Base-by-base conservation (phyloP, 371 early-diverging fungal genomes). In the Parasitella parasitica region DNA sequence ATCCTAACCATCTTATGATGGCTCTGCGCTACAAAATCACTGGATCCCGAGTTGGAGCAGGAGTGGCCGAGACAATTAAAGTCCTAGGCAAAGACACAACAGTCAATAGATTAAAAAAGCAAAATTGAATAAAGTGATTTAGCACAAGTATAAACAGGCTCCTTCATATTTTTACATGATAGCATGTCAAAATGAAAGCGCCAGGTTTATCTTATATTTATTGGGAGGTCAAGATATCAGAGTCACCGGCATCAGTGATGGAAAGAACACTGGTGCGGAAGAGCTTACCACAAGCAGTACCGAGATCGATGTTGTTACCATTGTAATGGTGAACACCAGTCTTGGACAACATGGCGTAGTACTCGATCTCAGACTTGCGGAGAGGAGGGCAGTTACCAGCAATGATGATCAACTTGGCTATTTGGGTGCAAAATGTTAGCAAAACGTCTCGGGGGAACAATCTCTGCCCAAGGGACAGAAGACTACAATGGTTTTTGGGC, bases 331-430 rank as follows among this genome's bases (percentile, higher is more conserved):
- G 97, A 70, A 98, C 99, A 86, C 89, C 90, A 77, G 98, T 97
- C 93, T 97, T 97, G 86, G 97, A 94, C 80, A 98, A 89, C 99
- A 98, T 98, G 82, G 99, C 99, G 86, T 97, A 97, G 95, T 98
- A 98, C 88, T 98, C 98, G 75, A 98, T 90, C 91, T 98, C 99
- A 61, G 95, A 94, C 90, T 97, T 97, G 84, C 99, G 90, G 78
- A 98, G 92, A 76, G 98, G 94, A 67, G 98, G 98, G 86, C 95
- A 94, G 94, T 98, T 98, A 74, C 93, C 95, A 70, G 98, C 91
- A 81, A 98, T 91, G 86, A 98, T 90, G 82, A 98, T 86, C 73
- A 97, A 88, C 93, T 97, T 97, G 86, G 97, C 95, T 93, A 85
- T 16, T 53, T 58, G 26, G 59, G 57, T 61, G 16, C 59, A 36